phyloP scores from a whole-genome alignment of 768 basidiomycete genomes.

The Cystobasidium onofrii region DNA sequence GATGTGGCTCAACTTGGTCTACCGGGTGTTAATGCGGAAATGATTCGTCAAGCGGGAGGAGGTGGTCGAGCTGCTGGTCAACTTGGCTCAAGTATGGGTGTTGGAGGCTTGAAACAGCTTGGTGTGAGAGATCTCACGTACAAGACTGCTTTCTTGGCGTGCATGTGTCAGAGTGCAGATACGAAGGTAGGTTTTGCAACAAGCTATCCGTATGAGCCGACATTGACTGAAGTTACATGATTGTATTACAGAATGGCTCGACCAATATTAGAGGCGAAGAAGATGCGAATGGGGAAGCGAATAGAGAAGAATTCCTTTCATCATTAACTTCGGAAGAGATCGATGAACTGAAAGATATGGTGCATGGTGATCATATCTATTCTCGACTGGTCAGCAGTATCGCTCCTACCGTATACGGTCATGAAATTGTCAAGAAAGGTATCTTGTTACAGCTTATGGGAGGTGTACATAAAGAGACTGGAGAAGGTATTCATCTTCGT shows the following conservation, averaged over 20 bases:
- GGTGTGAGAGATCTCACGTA: slow-evolving; percentile 95
- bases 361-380: slow-evolving; percentile 89
- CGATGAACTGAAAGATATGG: slow-evolving; percentile 89
- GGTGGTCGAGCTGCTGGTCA: slow-evolving; percentile 60
- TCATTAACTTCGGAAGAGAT: slow-evolving; percentile 88
- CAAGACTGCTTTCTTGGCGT: slow-evolving; percentile 96
- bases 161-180: slow-evolving; percentile 91
- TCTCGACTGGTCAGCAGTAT: slow-evolving; percentile 85
- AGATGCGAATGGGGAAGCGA: slow-evolving; percentile 51
- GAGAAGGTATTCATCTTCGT: slow-evolving; percentile 93
- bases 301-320: slow-evolving; percentile 68
- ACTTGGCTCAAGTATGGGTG: slow-evolving; percentile 55
- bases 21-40: slow-evolving; percentile 86
- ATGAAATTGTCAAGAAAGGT: slow-evolving; percentile 98
- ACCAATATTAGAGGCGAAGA: slow-evolving; percentile 89
- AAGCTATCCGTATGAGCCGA: neutral
- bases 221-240: neutral
- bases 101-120: slow-evolving; percentile 84
- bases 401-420: slow-evolving; percentile 93
- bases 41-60: slow-evolving; percentile 75
- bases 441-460: slow-evolving; percentile 93
- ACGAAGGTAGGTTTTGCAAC: slow-evolving; percentile 58
- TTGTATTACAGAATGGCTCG: slow-evolving; percentile 53
- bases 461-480: slow-evolving; percentile 92
- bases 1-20: slow-evolving; percentile 93